phyloP scores from a whole-genome alignment of 225 moss, liverwort and hornwort species.

The Physcomitrium patens region DNA sequence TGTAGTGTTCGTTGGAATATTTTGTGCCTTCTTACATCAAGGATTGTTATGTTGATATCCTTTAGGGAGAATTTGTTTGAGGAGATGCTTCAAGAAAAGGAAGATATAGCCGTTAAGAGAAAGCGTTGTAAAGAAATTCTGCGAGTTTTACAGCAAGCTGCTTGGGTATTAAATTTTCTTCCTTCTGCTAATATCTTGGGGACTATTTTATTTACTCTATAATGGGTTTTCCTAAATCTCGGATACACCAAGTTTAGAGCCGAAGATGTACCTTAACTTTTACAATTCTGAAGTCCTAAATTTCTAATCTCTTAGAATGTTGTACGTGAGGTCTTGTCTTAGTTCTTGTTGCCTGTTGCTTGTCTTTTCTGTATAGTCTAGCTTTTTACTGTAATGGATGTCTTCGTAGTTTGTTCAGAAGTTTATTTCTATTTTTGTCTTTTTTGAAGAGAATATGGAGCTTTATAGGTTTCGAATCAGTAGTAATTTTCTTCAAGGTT shows the following conservation, averaged over 20 bases:
- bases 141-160: conserved; percentile 96
- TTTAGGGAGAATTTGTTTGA: conserved; percentile 95
- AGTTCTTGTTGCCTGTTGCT: conserved; percentile 8
- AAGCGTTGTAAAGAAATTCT: conserved; percentile 97
- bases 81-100: conserved; percentile 98
- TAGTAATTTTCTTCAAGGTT: conserved; percentile 24
- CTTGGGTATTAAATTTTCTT: conserved; percentile 65
- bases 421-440: background rate
- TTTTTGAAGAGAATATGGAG: conserved; percentile 14
- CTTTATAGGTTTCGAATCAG: conserved; percentile 16
- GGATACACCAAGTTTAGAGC: conserved; percentile 6
- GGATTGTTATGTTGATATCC: conserved; percentile 11
- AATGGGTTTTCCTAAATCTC: conserved; percentile 13
- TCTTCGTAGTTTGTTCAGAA: conserved; percentile 16
- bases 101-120: conserved; percentile 92
- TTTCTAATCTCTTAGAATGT: conserved; percentile 6
- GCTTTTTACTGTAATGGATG: conserved; percentile 11
- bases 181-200: conserved; percentile 12
- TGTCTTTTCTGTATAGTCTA: conserved; percentile 12
- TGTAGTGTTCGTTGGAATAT: background rate
- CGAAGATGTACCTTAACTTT: background rate
- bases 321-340: conserved; percentile 6
- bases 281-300: background rate
- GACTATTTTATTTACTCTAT: conserved; percentile 4
- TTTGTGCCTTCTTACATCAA: conserved; percentile 9